phyloP scores from a whole-genome alignment of 768 basidiomycete species.

The Lactarius evosmus region DNA sequence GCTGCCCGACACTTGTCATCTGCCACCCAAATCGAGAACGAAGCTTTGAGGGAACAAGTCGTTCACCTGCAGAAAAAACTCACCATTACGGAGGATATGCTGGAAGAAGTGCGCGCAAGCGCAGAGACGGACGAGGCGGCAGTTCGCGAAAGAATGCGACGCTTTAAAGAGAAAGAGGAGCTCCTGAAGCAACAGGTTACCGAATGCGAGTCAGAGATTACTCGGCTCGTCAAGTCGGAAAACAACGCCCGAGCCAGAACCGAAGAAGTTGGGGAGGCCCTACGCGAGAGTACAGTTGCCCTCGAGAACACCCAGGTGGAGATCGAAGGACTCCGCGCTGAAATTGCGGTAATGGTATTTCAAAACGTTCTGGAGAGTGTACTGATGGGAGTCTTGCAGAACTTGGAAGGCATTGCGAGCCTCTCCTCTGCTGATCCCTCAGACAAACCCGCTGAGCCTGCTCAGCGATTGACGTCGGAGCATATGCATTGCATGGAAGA shows the following conservation, averaged over 20 bases:
- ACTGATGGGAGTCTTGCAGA: conserved; percentile 40
- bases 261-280: conserved; percentile 85
- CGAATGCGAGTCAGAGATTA: conserved; percentile 62
- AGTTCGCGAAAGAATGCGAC: conserved; percentile 59
- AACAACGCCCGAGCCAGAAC: conserved; percentile 57
- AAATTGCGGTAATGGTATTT: conserved; percentile 59
- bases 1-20: conserved; percentile 48
- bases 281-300: conserved; percentile 81
- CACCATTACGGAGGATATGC: conserved; percentile 70
- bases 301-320: conserved; percentile 89
- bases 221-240: conserved; percentile 61
- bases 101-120: conserved; percentile 70
- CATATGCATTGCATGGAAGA: conserved; percentile 53
- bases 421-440: conserved; percentile 30
- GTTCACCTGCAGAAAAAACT: conserved; percentile 81
- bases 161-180: conserved; percentile 72
- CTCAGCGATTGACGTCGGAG: conserved; percentile 49
- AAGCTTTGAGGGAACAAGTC: conserved; percentile 86
- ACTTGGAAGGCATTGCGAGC: conserved; percentile 54
- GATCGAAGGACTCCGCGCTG: conserved; percentile 73
- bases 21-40: conserved; percentile 92
- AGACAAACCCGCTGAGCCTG: conserved; percentile 47
- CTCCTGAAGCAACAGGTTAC: conserved; percentile 65
- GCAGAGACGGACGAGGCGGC: conserved; percentile 72
- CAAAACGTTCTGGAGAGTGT: background rate